phyloP scores from a whole-genome alignment of 1,284 basidiomycete species.

The Flammula alnicola region DNA sequence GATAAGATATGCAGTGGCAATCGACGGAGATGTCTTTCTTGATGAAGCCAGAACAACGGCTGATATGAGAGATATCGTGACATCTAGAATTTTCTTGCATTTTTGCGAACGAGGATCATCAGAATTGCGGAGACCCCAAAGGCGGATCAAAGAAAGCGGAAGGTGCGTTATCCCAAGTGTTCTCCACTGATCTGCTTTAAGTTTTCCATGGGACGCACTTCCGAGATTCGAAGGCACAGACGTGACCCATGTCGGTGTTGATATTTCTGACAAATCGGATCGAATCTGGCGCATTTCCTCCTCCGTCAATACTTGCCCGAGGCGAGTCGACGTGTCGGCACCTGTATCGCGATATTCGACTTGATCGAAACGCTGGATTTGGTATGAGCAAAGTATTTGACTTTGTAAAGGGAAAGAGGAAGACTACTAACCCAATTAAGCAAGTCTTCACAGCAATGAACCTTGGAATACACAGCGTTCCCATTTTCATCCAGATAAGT shows the following conservation, averaged over 20 bases:
- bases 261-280: no score
- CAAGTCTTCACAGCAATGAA: no score
- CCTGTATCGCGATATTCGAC: slow-evolving; percentile 17
- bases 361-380: no score
- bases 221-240: slow-evolving; percentile 26
- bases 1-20: no score
- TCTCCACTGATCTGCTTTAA: slow-evolving; percentile 36
- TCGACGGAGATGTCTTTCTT: no score
- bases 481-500: no score
- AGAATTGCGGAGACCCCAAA: slow-evolving; percentile 19
- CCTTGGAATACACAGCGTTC: no score
- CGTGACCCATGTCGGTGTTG: slow-evolving; percentile 33
- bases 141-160: slow-evolving; percentile 25
- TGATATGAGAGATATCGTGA: slow-evolving; percentile 19
- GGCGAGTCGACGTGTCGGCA: slow-evolving; percentile 20
- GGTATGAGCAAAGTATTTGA: no score
- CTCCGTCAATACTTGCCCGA: slow-evolving; percentile 19
- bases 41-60: no score
- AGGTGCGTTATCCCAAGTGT: no score
- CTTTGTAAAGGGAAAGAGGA: no score
- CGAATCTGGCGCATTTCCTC: slow-evolving; percentile 30
- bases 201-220: slow-evolving; percentile 23
- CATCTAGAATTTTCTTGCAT: slow-evolving; percentile 6
- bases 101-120: neutral
- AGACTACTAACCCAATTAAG: no score